phyloP scores from a whole-genome alignment of 768 basidiomycete genomes.

The Xerocomellus chrysenteron region DNA sequence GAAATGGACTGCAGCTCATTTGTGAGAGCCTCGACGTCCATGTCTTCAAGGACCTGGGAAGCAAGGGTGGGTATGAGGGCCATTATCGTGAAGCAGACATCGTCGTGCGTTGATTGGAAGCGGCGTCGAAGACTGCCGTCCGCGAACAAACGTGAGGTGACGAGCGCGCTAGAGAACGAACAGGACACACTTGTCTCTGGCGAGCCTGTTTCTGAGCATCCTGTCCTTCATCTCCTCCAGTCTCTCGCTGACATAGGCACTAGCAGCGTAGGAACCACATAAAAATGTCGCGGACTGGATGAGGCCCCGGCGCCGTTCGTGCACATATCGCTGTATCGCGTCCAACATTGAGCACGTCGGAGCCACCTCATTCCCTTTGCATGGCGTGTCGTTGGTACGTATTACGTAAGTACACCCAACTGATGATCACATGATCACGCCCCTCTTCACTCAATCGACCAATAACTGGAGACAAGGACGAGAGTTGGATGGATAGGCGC shows the following conservation, averaged over 20 bases:
- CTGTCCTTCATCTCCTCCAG: conserved; percentile 66
- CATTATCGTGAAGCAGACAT: conserved; percentile 73
- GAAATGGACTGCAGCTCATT: conserved; percentile 50
- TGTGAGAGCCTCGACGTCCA: conserved; percentile 76
- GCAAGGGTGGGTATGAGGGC: conserved; percentile 68
- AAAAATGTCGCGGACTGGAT: conserved; percentile 49
- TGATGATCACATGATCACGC: conserved; percentile 1
- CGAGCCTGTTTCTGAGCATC: conserved; percentile 57
- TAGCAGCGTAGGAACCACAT: conserved; percentile 63
- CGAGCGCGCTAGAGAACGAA: background rate
- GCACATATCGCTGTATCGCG: conserved; percentile 46
- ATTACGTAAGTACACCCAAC: conserved; percentile 10
- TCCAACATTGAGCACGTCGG: conserved; percentile 39
- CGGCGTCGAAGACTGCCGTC: conserved; percentile 59
- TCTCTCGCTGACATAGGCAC: conserved; percentile 57
- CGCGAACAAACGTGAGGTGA: conserved; percentile 2
- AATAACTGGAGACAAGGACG: no score
- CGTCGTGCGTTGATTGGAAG: conserved; percentile 75
- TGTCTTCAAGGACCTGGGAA: conserved; percentile 60
- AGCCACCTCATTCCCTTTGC: background rate
- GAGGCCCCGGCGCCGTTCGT: conserved; percentile 46
- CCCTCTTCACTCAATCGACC: no score
- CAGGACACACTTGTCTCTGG: conserved; percentile 51
- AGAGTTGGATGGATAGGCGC: no score
- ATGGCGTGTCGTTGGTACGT: background rate